A percentile compares a stretch with the other conserved stretches of the same genome.
Evolutionary conservation across 176 grass and related monocot genomes (phyloP).

Genomic region (Secale cereale): DNA sequence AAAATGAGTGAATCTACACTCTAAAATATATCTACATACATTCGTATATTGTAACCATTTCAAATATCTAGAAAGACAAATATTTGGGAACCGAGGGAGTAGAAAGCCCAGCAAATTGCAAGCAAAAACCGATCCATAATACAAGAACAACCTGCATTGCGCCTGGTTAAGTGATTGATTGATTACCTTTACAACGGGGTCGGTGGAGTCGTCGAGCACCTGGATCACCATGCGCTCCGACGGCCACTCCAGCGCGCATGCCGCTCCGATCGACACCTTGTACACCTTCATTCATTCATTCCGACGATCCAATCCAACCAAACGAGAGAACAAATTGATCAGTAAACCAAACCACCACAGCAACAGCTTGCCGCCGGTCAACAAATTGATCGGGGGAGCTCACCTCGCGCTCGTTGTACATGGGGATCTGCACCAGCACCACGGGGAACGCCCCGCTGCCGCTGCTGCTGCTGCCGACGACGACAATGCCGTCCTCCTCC

Average conservation of each 20-base stretch:
- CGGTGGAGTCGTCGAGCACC: slow-evolving; percentile 95
- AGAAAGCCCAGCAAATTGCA: no score
- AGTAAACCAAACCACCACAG: neutral
- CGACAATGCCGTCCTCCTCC: slow-evolving; percentile 5
- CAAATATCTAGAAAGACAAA: no score
- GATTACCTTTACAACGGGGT: slow-evolving; percentile 64
- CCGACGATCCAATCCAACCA: no score
- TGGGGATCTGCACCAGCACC: slow-evolving; percentile 97
- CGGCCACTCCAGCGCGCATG: slow-evolving; percentile 78
- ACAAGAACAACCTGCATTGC: no score
- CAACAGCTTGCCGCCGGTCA: no score
- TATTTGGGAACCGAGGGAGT: no score
- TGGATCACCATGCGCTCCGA: slow-evolving; percentile 65
- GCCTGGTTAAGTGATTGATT: no score
- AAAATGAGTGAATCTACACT: no score
- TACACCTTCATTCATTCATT: slow-evolving; percentile 60
- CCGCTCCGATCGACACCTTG: slow-evolving; percentile 86
- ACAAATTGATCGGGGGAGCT: neutral
- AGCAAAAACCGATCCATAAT: no score
- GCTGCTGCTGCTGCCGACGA: neutral
- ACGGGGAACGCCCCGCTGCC: slow-evolving; percentile 34
- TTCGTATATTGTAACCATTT: no score
- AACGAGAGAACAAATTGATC: no score
- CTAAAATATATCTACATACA: no score
- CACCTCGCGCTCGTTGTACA: slow-evolving; percentile 58